Evolutionary conservation across 306 rosid species (phyloP).

Genomic region (Malus domestica): ASM211411v1 NC_041803.1:9416501-9417000

Average conservation of each 20-base stretch:
- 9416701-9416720: not conserved
- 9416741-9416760: conserved; percentile 22
- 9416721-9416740: conserved; percentile 12
- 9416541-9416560: too few species aligned
- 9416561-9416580: too few species aligned
- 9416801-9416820: not conserved
- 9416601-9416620: not conserved
- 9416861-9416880: conserved; percentile 6
- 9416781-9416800: not conserved
- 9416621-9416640: not conserved
- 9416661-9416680: conserved; percentile 19
- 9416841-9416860: conserved; percentile 29
- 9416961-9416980: conserved; percentile 1
- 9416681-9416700: not conserved
- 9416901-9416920: not conserved
- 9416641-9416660: not conserved
- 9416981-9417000: not conserved
- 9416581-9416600: too few species aligned
- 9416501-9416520: too few species aligned
- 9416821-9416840: conserved; percentile 5
- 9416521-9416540: too few species aligned
- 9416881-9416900: not conserved
- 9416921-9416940: not conserved
- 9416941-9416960: not conserved
- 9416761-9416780: not conserved